Base-by-base conservation (phyloP, 352 stramenopile species). In the Phytophthora tubulina region DNA sequence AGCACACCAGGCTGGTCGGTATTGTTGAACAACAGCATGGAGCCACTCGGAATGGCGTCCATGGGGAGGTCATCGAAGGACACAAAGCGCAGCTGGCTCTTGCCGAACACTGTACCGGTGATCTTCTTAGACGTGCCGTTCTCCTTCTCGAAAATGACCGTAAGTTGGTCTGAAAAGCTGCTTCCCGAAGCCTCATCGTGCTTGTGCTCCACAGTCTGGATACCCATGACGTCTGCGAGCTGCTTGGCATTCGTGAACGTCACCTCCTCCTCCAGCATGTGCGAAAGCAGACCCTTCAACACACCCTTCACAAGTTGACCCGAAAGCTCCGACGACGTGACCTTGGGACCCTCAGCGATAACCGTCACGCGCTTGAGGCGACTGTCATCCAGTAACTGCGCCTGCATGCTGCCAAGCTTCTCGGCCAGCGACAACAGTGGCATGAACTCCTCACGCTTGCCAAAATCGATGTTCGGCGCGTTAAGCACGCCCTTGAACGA, bases 1-100 rank as follows among this genome's bases (percentile, higher is more conserved):
- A 99, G 80, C 65, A 98, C 94, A 49, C 96, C 97, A 5, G 97
- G 95, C 68, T 95, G 72, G 77, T 99, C 98, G 6, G 92, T 92
- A 83, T 99, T 99, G 67, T 97, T 89, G 59, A 98, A 98, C 64
- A 98, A 80, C 54, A 98, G 84, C 81, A 98, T 97, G 46, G 93
- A 90, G 15, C 91, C 91, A 50, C 86, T 96, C 13, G 89, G 89
- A 55, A 95, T 93, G 14, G 86, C 86, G 60, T 95, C 88, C 77
- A 97, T 95, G 27, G 79, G 82, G 21, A 97, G 81, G 51, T 93
- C 92, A 63, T 98, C 90, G 51, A 98, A 93, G 1, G 89, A 83
- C 36, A 97, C 90, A 46, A 98, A 80, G 0, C 93, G 86, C n/a
- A 95, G 75, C 60, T 98, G 90, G 65, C 72, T 88, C 50, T 91